Evolutionary conservation across 306 rosid species (phyloP).

Genomic region (Cyamopsis tetragonoloba): DNA sequence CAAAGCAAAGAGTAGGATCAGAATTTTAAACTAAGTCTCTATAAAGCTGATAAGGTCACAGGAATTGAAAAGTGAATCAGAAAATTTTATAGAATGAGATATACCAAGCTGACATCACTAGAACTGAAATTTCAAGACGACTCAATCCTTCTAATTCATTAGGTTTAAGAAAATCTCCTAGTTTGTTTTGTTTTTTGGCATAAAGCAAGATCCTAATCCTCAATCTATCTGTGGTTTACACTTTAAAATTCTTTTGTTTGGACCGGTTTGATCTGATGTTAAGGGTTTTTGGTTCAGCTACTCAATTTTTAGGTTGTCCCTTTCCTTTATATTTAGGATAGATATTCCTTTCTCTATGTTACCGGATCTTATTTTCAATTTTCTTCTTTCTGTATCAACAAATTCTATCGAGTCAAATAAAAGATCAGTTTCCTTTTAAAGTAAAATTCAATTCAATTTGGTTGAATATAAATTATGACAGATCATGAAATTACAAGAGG

Average conservation of each 20-base stretch:
- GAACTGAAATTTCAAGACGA: neutral
- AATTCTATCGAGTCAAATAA: neutral
- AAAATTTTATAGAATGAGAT: neutral
- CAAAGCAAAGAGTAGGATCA: neutral
- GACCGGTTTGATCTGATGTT: neutral
- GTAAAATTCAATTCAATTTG: neutral
- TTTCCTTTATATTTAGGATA: neutral
- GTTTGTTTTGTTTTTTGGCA: neutral
- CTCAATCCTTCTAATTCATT: neutral
- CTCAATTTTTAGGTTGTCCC: neutral
- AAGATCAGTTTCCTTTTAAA: neutral
- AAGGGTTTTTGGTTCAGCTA: neutral
- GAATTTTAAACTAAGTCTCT: neutral
- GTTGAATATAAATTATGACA: neutral
- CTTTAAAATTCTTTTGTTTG: neutral
- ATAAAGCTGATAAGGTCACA: neutral
- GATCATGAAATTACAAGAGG: neutral
- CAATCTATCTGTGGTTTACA: neutral
- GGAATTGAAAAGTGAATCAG: neutral
- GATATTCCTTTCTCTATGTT: neutral
- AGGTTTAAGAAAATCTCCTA: neutral
- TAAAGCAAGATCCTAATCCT: neutral
- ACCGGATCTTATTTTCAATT: neutral
- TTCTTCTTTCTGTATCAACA: neutral
- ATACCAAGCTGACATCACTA: neutral